Evolutionary conservation across 208 protist species (phyloP).

Genomic region (Leishmania gerbilli): DNA sequence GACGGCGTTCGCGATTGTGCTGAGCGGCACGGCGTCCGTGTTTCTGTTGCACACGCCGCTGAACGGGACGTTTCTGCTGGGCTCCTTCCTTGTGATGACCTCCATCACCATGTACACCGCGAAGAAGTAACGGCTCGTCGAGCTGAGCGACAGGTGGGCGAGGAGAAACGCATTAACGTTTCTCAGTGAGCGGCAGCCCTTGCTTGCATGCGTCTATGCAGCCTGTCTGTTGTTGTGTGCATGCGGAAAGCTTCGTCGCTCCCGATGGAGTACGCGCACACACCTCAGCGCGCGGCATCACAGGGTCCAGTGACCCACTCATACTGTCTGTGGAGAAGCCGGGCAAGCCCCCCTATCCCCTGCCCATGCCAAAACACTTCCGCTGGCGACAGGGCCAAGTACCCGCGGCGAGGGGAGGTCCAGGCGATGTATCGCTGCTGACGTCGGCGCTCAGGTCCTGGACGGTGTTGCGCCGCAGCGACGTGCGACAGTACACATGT

Average conservation of each 20-base stretch:
- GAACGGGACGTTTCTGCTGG: constrained; percentile 32
- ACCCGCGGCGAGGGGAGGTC: background rate
- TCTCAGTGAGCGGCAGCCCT: background rate
- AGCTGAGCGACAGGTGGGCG: background rate
- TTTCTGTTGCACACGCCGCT: constrained; percentile 39
- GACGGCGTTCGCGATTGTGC: constrained; percentile 46
- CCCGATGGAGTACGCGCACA: background rate
- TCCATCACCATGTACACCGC: constrained; percentile 43
- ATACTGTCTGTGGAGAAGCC: background rate
- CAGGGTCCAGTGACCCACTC: no score
- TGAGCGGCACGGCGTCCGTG: constrained; percentile 41
- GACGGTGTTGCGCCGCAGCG: no score
- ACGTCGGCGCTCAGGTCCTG: background rate
- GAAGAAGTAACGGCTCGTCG: background rate
- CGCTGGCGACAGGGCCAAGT: background rate
- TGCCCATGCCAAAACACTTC: background rate
- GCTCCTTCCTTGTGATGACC: constrained; percentile 26
- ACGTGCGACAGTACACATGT: no score
- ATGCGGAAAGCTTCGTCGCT: background rate
- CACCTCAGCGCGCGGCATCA: background rate
- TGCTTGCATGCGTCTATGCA: background rate
- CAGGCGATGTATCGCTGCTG: background rate
- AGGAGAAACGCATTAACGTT: background rate
- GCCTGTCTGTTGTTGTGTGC: background rate
- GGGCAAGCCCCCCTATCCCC: background rate